Evolutionary conservation across 202 grass and related monocot species (phyloP), one percentile per base, ranked within the genome.

Genomic region (Bolboschoenoplectus hybrid): DNA sequence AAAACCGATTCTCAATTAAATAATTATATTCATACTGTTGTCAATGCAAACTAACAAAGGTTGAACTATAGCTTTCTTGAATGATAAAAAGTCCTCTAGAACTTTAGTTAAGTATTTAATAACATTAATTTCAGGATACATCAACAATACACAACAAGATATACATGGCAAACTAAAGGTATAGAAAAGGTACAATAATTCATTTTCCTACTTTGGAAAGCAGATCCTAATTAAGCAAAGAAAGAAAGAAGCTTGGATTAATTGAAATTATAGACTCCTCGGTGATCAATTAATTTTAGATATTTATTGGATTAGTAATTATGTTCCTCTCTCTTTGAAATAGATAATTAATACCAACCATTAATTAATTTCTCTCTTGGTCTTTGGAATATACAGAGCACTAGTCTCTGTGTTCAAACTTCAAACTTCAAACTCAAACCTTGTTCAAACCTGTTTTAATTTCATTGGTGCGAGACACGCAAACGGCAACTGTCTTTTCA

Each of bases 321-420:
- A 47, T 72, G 1, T 20, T 73, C 3, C 16, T 47, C 6, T 71
- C 2, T 73, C 2, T 47, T 45, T 9, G 19, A 50, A 49, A 73
- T 73, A n/a, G n/a, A 5, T 45, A 7, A n/a, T 7, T 36, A 71
- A n/a, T 17, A 73, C 8, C 4, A 11, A 5, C 17, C 69, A 47
- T 20, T 20, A 4, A 7, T 10, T 50, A 52, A 4, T 50, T 51
- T 26, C 0, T 75, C 52, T 2, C 2, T 75, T 12, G 7, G 5
- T 35, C 62, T 52, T 52, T 14, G 46, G 47, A 10, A 12, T 51
- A 12, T 34, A 52, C 4, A 14, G 6, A 74, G 45, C n/a, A 75
- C 46, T 13, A 32, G 71, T 76, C 73, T 74, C 20, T 74, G 71
- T 74, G 44, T 74, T 74, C 70, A 12, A 74, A 74, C n/a, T 74